Conservation (phyloP, 2,329 filamentous ascomycete genomes). For the Monilinia laxa region DNA sequence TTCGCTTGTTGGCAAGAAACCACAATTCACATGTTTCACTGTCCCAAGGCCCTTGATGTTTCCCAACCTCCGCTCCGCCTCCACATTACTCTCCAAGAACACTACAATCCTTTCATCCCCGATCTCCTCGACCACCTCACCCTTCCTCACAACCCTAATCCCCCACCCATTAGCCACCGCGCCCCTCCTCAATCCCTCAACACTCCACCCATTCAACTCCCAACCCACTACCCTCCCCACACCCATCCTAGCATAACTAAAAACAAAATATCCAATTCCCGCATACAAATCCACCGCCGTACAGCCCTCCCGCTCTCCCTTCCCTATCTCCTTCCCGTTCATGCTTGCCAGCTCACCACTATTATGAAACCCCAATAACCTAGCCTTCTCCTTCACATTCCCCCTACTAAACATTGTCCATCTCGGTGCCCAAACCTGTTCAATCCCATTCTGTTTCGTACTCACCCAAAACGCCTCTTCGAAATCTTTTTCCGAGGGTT, state of each 20-base stretch:
- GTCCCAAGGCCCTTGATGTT: slow-evolving; percentile 41
- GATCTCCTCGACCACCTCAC: slow-evolving; percentile 40
- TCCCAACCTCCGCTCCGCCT: slow-evolving; percentile 39
- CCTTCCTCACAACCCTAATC: slow-evolving; percentile 52
- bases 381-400: slow-evolving; percentile 84
- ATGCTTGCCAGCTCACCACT: background rate
- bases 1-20: slow-evolving; percentile 59
- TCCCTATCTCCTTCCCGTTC: slow-evolving; percentile 14
- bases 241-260: slow-evolving; percentile 74
- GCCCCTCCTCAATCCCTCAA: slow-evolving; percentile 78
- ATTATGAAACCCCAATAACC: slow-evolving; percentile 59
- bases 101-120: slow-evolving; percentile 60
- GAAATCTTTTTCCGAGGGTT: slow-evolving; percentile 53
- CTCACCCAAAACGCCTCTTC: slow-evolving; percentile 72
- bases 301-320: slow-evolving; percentile 22
- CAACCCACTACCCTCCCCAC: slow-evolving; percentile 73
- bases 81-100: slow-evolving; percentile 67
- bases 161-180: slow-evolving; percentile 68
- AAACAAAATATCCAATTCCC: slow-evolving; percentile 91
- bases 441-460: slow-evolving; percentile 74
- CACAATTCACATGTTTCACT: slow-evolving; percentile 60
- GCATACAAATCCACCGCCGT: slow-evolving; percentile 78
- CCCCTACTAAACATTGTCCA: slow-evolving; percentile 95
- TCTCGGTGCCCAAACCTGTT: slow-evolving; percentile 81
- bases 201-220: slow-evolving; percentile 87